Evolutionary conservation across 2,329 filamentous ascomycete species (phyloP), one percentile per base, ranked within the genome.

Genomic region (Botrytis paeoniae): DNA sequence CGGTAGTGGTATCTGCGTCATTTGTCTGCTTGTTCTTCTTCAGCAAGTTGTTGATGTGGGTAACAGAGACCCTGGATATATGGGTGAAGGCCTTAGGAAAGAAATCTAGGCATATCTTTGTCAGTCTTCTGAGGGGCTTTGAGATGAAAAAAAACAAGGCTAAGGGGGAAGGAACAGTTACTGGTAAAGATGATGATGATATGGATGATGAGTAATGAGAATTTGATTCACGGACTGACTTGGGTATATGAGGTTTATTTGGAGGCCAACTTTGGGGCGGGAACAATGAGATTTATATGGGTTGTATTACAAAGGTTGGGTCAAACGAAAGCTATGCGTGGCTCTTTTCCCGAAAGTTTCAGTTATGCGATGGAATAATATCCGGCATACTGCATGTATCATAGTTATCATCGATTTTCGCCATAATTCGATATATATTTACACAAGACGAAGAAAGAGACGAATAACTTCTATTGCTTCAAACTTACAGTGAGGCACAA

Each of bases 1-100:
- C 84, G 0, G 86, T 91, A 45, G 86, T 93, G 25, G 85, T 92
- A 69, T 84, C 85, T 22, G 75, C 90, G 37, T 91, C 89, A 0
- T 85, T 91, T 69, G 74, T 89, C 14, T 81, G 86, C 54, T 81
- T 94, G 62, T 86, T 89, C 79, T 86, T 86, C 79, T 86, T 86
- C 76, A 83, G 83, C 73, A 81, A 82, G 61, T 73, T 85, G 71
- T 79, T 86, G 77, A 84, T 85, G 82, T 82, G 83, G 75, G 77
- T 83, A n/a, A 85, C 82, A 75, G 85, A 86, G 72, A 78, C 81
- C 32, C 75, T 86, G 51, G 85, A 86, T 75, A 63, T 48, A 9
- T 75, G 71, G 69, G 66, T 75, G 2, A 80, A 78, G 65, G 69
- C 70, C n/a, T 7, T 60, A 12, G 73, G 63, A 12, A 72, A 74